These are phyloP conservation scores for Fusarium pseudograminearum DNA, from an alignment of 2,329 filamentous ascomycete genomes.

Conservation along the genomic window DNA sequence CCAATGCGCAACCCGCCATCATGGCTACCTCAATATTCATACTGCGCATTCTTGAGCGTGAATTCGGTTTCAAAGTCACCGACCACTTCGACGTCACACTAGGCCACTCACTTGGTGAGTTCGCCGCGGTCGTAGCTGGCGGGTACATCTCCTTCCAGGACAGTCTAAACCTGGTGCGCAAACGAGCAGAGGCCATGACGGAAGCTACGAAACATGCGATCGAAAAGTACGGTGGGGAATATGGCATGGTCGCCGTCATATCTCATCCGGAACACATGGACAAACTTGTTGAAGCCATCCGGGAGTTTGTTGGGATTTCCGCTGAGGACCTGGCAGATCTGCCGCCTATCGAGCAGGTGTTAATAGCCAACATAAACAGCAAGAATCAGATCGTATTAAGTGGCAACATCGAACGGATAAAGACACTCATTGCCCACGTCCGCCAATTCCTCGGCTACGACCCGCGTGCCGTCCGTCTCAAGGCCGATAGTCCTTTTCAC, in stretches of 20 bases:
- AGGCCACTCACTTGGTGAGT: constrained; percentile 93
- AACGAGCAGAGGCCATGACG: constrained; percentile 85
- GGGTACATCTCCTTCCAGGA: constrained; percentile 84
- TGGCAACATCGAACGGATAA: constrained; percentile 86
- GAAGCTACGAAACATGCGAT: constrained; percentile 76
- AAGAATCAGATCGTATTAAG: constrained; percentile 97
- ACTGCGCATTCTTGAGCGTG: constrained; percentile 84
- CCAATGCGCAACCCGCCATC: constrained; percentile 93
- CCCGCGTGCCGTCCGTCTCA: constrained; percentile 85
- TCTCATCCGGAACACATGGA: constrained; percentile 84
- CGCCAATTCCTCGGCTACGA: constrained; percentile 92
- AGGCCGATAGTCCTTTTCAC: constrained; percentile 91
- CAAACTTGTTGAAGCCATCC: constrained; percentile 77
- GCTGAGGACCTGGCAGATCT: constrained; percentile 75
- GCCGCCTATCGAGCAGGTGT: constrained; percentile 85
- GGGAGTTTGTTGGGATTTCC: constrained; percentile 80
- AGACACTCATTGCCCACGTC: constrained; percentile 83
- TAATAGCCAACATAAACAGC: constrained; percentile 93
- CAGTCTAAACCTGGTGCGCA: constrained; percentile 80
- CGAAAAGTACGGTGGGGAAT: constrained; percentile 78
- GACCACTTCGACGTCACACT: constrained; percentile 84
- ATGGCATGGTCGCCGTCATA: constrained; percentile 94
- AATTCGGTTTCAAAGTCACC: constrained; percentile 80
- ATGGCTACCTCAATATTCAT: constrained; percentile 96
- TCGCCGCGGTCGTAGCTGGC: constrained; percentile 87